These are phyloP conservation scores for Euphorbia pulcherrima DNA, from an alignment of 345 rosid genomes.

Conservation along the genomic window DNA sequence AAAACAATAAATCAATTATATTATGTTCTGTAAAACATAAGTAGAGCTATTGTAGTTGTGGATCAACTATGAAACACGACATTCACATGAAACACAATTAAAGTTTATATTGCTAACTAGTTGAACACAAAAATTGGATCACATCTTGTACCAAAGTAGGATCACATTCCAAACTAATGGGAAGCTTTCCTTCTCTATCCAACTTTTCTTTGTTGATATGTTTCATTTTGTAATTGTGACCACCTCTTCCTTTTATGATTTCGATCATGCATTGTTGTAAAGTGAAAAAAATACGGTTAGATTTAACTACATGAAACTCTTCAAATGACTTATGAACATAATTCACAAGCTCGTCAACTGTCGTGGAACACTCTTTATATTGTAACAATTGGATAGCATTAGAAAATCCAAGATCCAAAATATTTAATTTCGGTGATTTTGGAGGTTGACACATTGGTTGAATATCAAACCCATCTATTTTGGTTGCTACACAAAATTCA, in stretches of 20 bases:
- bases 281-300: background rate
- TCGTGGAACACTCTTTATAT: background rate
- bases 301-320: too few species aligned
- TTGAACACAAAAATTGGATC: too few species aligned
- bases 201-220: background rate
- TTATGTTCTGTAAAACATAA: too few species aligned
- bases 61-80: too few species aligned
- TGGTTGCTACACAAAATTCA: background rate
- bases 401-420: background rate
- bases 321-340: background rate
- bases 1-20: too few species aligned
- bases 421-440: background rate
- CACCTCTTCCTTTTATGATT: background rate
- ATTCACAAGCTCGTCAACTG: background rate
- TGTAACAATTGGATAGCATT: background rate
- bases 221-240: background rate
- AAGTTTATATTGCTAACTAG: too few species aligned
- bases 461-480: background rate
- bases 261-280: background rate
- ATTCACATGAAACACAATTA: too few species aligned
- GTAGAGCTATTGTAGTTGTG: too few species aligned
- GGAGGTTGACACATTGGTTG: background rate
- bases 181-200: too few species aligned
- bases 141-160: too few species aligned
- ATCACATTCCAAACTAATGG: too few species aligned